These are phyloP conservation scores for Magnaporthales sp. DNA, from an alignment of 2,329 filamentous ascomycete species.

Conservation along the genomic window DNA sequence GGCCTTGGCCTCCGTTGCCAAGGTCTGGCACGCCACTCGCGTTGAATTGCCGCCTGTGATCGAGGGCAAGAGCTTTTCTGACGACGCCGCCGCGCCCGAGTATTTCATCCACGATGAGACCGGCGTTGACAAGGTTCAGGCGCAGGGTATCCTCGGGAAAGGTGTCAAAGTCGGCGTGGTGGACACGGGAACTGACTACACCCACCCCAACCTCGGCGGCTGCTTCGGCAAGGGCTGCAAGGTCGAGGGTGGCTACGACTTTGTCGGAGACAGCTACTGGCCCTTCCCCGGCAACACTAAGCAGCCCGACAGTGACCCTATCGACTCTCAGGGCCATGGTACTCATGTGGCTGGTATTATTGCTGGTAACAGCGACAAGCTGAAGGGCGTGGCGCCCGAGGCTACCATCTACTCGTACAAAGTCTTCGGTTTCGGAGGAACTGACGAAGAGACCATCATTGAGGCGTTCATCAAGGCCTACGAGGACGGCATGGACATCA, in stretches of 20 bases:
- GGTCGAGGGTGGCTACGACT: slow-evolving; percentile 15
- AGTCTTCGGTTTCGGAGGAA: slow-evolving; percentile 14
- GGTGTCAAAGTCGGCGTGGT: slow-evolving; percentile 11
- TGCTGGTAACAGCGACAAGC: slow-evolving; percentile 14
- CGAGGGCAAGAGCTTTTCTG: slow-evolving; percentile 4
- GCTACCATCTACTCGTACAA: slow-evolving; percentile 15
- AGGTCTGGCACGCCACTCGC: slow-evolving; percentile 7
- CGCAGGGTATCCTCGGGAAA: slow-evolving; percentile 11
- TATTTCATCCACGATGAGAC: slow-evolving; percentile 12
- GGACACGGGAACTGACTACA: slow-evolving; percentile 11
- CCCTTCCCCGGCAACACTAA: neutral
- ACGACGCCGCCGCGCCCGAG: slow-evolving; percentile 3
- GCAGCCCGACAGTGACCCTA: slow-evolving; percentile 14
- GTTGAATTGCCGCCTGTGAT: slow-evolving; percentile 3
- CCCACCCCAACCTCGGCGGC: slow-evolving; percentile 19
- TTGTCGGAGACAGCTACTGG: slow-evolving; percentile 12
- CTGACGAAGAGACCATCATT: slow-evolving; percentile 21
- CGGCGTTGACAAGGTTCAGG: slow-evolving; percentile 12
- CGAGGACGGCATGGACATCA: slow-evolving; percentile 29
- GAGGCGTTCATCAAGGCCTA: slow-evolving; percentile 26
- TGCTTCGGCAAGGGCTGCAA: slow-evolving; percentile 15
- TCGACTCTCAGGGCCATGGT: slow-evolving; percentile 15
- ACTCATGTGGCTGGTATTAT: slow-evolving; percentile 19
- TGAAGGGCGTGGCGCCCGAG: slow-evolving; percentile 16
- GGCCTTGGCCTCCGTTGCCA: slow-evolving; percentile 4